Evolutionary conservation across 192 early-diverging fungal species (phyloP).

Genomic region (Funneliformis geosporum): DNA sequence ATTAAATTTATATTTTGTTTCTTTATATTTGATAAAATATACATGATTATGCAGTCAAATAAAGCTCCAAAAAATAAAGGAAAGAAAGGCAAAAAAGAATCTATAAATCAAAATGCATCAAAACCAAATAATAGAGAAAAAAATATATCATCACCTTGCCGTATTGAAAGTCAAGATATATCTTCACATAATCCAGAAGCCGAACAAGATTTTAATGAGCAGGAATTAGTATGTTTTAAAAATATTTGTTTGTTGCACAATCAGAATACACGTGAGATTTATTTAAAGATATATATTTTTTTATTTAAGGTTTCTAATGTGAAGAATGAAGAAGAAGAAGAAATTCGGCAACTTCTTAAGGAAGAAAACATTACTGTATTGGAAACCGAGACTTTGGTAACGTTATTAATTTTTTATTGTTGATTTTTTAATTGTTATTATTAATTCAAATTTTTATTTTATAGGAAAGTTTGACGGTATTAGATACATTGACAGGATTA

Average conservation of each 20-base stretch:
- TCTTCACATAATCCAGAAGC: conserved; percentile 33
- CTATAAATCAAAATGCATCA: conserved; percentile 44
- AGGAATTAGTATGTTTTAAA: background rate
- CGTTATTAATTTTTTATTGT: background rate
- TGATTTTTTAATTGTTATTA: background rate
- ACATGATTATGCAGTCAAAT: conserved; percentile 48
- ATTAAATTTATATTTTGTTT: background rate
- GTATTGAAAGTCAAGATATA: conserved; percentile 20
- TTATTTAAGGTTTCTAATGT: background rate
- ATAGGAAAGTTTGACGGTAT: conserved; percentile 57
- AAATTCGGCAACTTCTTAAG: conserved; percentile 55
- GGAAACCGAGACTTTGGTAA: conserved; percentile 51
- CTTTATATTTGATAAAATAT: background rate
- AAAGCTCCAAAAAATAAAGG: conserved; percentile 73
- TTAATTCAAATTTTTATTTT: background rate
- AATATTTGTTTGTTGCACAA: too few species aligned
- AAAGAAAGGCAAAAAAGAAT: conserved; percentile 68
- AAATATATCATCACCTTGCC: conserved; percentile 30
- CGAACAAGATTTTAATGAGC: conserved; percentile 5
- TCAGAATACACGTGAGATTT: background rate
- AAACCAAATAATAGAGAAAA: conserved; percentile 31
- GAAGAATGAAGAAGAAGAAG: conserved; percentile 42
- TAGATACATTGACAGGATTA: conserved; percentile 81
- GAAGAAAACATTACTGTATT: conserved; percentile 60
- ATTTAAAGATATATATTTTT: background rate